Conservation (phyloP, 805 yeast species). For the Starmerella stigmatis region DNA sequence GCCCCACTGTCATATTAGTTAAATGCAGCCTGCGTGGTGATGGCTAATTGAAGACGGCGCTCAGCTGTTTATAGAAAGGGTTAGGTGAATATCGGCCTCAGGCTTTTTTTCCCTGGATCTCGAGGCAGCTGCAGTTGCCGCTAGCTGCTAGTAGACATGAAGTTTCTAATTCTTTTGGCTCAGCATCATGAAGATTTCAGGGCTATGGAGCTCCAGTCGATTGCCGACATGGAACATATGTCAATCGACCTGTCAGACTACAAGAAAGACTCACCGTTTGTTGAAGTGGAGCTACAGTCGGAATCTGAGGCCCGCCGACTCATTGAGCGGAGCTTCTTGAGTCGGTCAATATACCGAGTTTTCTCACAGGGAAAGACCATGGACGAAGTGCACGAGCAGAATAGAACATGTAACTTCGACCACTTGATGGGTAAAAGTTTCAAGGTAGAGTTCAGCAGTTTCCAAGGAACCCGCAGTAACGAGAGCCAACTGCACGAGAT, state of each 20-base stretch:
- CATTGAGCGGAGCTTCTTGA: conserved; percentile 56
- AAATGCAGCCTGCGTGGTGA: too few relatives aligned
- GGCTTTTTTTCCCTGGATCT: too few relatives aligned
- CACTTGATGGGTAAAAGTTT: conserved; percentile 39
- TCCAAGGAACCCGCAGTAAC: conserved; percentile 52
- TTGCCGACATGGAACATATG: conserved; percentile 57
- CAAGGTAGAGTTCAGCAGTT: conserved; percentile 74
- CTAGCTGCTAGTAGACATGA: conserved; percentile 27
- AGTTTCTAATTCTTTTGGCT: conserved; percentile 72
- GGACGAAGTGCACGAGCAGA: conserved; percentile 47
- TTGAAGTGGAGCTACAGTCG: conserved; percentile 52
- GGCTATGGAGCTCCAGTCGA: conserved; percentile 68
- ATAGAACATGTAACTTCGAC: conserved; percentile 34
- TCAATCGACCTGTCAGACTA: conserved; percentile 50
- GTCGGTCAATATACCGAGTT: conserved; percentile 68
- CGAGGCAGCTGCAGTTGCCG: too few relatives aligned
- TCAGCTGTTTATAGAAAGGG: too few relatives aligned
- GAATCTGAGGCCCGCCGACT: conserved; percentile 59
- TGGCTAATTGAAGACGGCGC: too few relatives aligned
- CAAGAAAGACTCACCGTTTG: conserved; percentile 52
- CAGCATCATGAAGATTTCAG: conserved; percentile 75
- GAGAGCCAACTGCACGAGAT: conserved; percentile 49
- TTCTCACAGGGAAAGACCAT: conserved; percentile 63
- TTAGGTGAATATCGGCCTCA: too few relatives aligned
- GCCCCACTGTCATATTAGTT: too few relatives aligned